Base-by-base conservation (phyloP, 2,329 filamentous ascomycete genomes). In the Pyrenochaeta sp. region DNA sequence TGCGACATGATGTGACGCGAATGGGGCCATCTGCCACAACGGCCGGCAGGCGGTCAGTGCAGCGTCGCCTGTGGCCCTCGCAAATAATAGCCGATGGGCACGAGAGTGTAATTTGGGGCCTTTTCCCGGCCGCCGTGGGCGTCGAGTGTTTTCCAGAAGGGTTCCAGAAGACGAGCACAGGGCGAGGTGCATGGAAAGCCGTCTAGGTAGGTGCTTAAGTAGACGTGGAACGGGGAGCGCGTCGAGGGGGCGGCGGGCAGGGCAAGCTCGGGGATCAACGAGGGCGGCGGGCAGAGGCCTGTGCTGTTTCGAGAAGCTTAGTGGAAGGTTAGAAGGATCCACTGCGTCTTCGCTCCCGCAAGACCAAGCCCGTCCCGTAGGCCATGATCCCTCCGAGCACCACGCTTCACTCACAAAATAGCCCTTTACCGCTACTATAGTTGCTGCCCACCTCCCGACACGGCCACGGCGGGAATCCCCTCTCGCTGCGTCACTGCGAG, bases 361-460 rank as follows among this genome's bases (percentile, higher is more conserved):
- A 44, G 48, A 51, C 48, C 36, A 48, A 48, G 48, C 44, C 40
- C 35, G 48, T 51, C 44, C 48, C 48, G 48, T 44, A 48, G 28
- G 32, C 37, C 17, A 48, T 31, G 44, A 44, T 44, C 31, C 38
- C 44, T 43, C 48, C 48, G 40, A 46, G 40, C 48, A 48, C 34
- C 28, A 48, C 44, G 48, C 35, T 43, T 21, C 39, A 15, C 26
- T 27, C 29, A 39, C 26, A 37, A 17, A 34, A 41, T 19, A 34
- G 15, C n/a, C n/a, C n/a, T n/a, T n/a, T n/a, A n/a, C n/a, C n/a
- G n/a, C n/a, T n/a, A n/a, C n/a, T n/a, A n/a, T n/a, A 38, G 46
- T 34, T 17, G 32, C 24, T 14, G 8, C 22, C 32, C 40, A 29
- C 32, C n/a, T n/a, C n/a, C n/a, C n/a, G n/a, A n/a, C n/a, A n/a